Evolutionary conservation across 2,329 filamentous ascomycete genomes (phyloP).

Genomic region (Monilinia polystroma): DNA sequence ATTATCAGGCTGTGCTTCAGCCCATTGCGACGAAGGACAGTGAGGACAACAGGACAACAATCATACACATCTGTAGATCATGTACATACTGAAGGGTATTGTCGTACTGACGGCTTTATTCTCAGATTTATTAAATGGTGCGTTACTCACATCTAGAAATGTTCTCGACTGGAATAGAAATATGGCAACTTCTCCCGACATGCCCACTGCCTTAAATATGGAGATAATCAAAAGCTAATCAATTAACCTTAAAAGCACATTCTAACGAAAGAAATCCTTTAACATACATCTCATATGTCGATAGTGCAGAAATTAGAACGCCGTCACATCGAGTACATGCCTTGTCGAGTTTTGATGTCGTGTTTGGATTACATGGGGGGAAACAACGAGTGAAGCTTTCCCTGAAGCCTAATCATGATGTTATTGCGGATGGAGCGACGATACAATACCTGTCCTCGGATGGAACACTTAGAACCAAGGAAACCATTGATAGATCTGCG

Average conservation of each 20-base stretch:
- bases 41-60: slow-evolving; percentile 15
- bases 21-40: slow-evolving; percentile 8
- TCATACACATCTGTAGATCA: slow-evolving; percentile 24
- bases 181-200: slow-evolving; percentile 1
- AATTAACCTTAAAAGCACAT: slow-evolving; percentile 51
- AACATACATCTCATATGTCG: slow-evolving; percentile 68
- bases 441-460: slow-evolving; percentile 71
- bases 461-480: slow-evolving; percentile 64
- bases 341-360: slow-evolving; percentile 79
- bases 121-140: slow-evolving; percentile 27
- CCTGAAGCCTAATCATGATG: slow-evolving; percentile 87
- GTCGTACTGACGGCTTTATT: slow-evolving; percentile 30
- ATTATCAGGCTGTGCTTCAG: slow-evolving; percentile 12
- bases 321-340: slow-evolving; percentile 77
- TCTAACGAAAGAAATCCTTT: slow-evolving; percentile 76
- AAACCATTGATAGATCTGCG: slow-evolving; percentile 67
- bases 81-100: slow-evolving; percentile 35
- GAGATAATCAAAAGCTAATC: slow-evolving; percentile 18
- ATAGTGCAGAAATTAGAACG: slow-evolving; percentile 74
- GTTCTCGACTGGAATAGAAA: neutral
- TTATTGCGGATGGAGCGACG: slow-evolving; percentile 73
- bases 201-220: slow-evolving; percentile 15
- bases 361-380: slow-evolving; percentile 69
- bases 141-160: neutral
- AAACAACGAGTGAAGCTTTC: slow-evolving; percentile 72